Evolutionary conservation across 169 alveolate genomes (phyloP), one percentile per base, ranked within the genome.

Genomic region (Cryptosporidium baileyi): DNA sequence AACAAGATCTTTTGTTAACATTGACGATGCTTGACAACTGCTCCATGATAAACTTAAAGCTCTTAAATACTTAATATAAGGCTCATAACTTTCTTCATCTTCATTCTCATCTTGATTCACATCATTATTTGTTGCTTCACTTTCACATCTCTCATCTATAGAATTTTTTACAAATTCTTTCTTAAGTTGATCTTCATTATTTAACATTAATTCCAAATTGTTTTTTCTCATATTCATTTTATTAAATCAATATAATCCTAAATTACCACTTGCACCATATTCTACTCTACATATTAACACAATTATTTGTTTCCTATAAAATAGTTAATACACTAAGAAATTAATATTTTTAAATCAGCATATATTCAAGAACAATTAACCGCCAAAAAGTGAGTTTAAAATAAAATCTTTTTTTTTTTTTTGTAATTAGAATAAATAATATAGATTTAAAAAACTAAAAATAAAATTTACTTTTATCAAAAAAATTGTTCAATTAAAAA

Each of bases 21-120:
- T 81, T 51, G 91, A 89, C 5, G 96, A 80, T 1, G 96, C 94
- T 30, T 93, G 95, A 57, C 96, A 93, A 28, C 95, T 91, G 26
- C 95, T 91, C 96, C 96, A 93, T 80, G 85, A 74, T 45, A 74
- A 11, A 22, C 85, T 74, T n/a, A 74, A 57, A 57, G 85, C 85
- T 19, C 36, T 67, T 8, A 74, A 47, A 74, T 74, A 74, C 30
- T 74, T 74, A 13, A 74, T 74, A 74, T 74, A 74, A 0, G 85
- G 85, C 22, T 74, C 85, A 59, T 74, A 74, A 11, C 85, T 45
- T 13, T 74, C 85, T 30, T 74, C 85, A 36, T 74, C 85, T 22
- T 74, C 85, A 7, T 34, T 74, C 4, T 41, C 74, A 24, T 17
- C 28, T 36, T 19, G 60, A 11, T 40, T 22, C 0, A 24, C 65